phyloP scores from a whole-genome alignment of 2,329 filamentous ascomycete genomes.

The Dendryphion nanum region DNA sequence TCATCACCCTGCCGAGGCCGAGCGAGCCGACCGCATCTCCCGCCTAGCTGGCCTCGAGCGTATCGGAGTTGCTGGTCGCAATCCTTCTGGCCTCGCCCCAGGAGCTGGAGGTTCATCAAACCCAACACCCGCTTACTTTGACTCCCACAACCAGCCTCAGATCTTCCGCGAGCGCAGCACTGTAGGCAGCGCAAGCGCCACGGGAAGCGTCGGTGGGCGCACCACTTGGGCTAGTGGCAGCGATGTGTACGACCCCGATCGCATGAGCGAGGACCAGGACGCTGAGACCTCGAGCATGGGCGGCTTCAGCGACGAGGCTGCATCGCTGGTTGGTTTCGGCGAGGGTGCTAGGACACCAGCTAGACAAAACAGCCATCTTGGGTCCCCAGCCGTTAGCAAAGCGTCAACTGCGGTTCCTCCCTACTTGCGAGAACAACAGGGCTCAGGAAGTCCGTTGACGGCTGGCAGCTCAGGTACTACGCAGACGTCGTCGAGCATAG shows the following conservation, averaged over 20 bases:
- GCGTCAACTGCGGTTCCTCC: slow-evolving; percentile 34
- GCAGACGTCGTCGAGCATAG: slow-evolving; percentile 29
- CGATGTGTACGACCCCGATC: slow-evolving; percentile 62
- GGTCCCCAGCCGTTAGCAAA: slow-evolving; percentile 69
- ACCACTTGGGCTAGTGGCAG: slow-evolving; percentile 68
- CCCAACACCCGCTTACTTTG: slow-evolving; percentile 67
- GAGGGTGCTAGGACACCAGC: slow-evolving; percentile 71
- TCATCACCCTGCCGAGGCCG: slow-evolving; percentile 75
- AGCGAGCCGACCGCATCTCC: slow-evolving; percentile 92
- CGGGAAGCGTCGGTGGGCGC: slow-evolving; percentile 69
- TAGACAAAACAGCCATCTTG: slow-evolving; percentile 64
- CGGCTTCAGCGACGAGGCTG: slow-evolving; percentile 82
- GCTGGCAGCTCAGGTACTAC: slow-evolving; percentile 26
- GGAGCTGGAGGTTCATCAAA: slow-evolving; percentile 32
- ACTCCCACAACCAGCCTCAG: slow-evolving; percentile 65
- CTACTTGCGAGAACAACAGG: slow-evolving; percentile 30
- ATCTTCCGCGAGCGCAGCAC: slow-evolving; percentile 77
- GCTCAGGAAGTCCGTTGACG: slow-evolving; percentile 29
- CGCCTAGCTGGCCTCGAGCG: slow-evolving; percentile 89
- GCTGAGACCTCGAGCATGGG: slow-evolving; percentile 64
- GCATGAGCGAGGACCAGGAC: slow-evolving; percentile 66
- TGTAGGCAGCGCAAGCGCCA: slow-evolving; percentile 86
- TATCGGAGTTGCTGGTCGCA: slow-evolving; percentile 71
- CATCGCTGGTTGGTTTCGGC: slow-evolving; percentile 85
- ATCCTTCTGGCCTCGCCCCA: slow-evolving; percentile 46